Percentiles rank a stretch among this genome's conserved stretches.
These are phyloP conservation scores for Penicillium griseofulvum DNA, from an alignment of 2,329 filamentous ascomycete genomes.

Conservation along the genomic window DNA sequence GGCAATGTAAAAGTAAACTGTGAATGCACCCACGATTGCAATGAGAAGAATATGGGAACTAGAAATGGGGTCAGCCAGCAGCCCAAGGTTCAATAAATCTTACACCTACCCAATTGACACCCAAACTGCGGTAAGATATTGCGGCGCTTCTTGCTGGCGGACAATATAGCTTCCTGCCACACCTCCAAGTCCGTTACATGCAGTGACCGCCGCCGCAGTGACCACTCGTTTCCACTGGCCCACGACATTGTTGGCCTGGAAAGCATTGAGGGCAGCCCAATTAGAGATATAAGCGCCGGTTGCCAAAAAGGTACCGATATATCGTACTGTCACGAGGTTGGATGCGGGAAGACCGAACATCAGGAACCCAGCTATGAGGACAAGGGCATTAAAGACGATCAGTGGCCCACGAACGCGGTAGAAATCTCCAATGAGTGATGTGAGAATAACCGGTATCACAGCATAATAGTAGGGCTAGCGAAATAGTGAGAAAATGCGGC, in stretches of 20 bases:
- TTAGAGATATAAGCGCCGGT: constrained; percentile 68
- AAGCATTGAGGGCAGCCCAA: constrained; percentile 65
- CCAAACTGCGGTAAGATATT: constrained; percentile 65
- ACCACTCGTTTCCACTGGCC: constrained; percentile 66
- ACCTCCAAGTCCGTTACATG: constrained; percentile 62
- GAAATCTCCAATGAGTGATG: constrained; percentile 61
- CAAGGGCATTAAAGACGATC: constrained; percentile 63
- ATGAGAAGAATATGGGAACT: constrained; percentile 61
- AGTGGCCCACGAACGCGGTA: constrained; percentile 61
- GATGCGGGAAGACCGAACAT: constrained; percentile 60
- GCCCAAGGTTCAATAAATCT: neutral
- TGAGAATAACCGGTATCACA: constrained; percentile 61
- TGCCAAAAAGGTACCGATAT: constrained; percentile 63
- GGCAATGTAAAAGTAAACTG: constrained; percentile 52
- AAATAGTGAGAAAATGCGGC: neutral
- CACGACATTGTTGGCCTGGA: constrained; percentile 61
- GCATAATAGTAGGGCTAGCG: constrained; percentile 63
- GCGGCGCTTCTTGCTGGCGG: constrained; percentile 58
- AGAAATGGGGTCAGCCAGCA: neutral
- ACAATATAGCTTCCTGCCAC: constrained; percentile 68
- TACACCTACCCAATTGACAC: constrained; percentile 56
- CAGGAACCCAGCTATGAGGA: constrained; percentile 61
- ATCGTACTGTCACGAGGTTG: constrained; percentile 59
- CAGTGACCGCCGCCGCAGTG: constrained; percentile 59
- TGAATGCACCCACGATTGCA: constrained; percentile 52